Evolutionary conservation across 371 early-diverging fungal genomes (phyloP).

Genomic region (Apophysomyces trapeziformis): DNA sequence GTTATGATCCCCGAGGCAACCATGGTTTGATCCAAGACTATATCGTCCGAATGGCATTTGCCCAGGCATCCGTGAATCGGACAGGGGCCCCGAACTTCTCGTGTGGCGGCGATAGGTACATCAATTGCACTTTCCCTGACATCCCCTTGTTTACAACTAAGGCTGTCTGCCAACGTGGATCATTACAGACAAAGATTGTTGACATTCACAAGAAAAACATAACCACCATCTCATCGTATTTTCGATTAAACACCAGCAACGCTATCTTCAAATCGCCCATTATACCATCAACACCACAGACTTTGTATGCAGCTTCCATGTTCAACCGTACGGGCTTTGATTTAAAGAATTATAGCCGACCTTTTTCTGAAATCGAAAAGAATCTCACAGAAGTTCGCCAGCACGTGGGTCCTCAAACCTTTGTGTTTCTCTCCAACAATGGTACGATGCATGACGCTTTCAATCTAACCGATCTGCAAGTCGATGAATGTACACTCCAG

Average conservation of each 20-base stretch:
- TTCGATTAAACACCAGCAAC: background rate
- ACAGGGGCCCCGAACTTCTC: slow-evolving; percentile 9
- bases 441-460: background rate
- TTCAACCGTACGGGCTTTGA: background rate
- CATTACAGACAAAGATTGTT: slow-evolving; percentile 17
- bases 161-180: slow-evolving; percentile 10
- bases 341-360: background rate
- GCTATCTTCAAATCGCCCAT: background rate
- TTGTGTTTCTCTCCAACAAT: background rate
- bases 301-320: background rate
- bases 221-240: slow-evolving; percentile 13
- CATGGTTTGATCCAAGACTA: slow-evolving; percentile 17
- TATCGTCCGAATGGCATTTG: slow-evolving; percentile 10
- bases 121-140: slow-evolving; percentile 18
- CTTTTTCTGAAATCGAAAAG: background rate
- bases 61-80: slow-evolving; percentile 12
- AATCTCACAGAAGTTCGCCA: background rate
- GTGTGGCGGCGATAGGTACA: background rate
- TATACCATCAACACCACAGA: background rate
- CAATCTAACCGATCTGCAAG: background rate
- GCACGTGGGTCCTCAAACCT: background rate
- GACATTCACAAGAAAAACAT: slow-evolving; percentile 12
- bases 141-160: background rate
- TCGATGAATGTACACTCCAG: background rate
- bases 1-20: background rate